Conservation (phyloP, 208 protist species). For the Trypanosoma scelopori region DNA sequence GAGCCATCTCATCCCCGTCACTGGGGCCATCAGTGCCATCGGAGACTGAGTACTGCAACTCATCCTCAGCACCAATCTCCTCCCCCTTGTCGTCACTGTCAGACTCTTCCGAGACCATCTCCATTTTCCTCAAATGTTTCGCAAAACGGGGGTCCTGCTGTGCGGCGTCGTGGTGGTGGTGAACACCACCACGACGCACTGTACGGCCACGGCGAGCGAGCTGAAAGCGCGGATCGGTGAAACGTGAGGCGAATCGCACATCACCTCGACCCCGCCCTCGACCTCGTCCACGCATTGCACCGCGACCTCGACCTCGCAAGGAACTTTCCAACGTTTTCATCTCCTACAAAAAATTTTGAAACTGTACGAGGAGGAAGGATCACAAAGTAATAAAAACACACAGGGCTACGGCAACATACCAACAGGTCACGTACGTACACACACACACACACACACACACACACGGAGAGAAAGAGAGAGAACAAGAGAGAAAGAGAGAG, state of each 20-base stretch:
- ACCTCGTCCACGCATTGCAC: conserved; percentile 25
- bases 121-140: conserved; percentile 39
- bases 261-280: conserved; percentile 49
- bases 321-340: conserved; percentile 81
- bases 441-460: conserved; percentile 3
- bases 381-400: conserved; percentile 13
- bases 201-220: conserved; percentile 33
- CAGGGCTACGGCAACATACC: too few relatives aligned
- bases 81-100: conserved; percentile 36
- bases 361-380: background rate
- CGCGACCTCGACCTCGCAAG: conserved; percentile 37
- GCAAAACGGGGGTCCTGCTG: conserved; percentile 71
- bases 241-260: conserved; percentile 74
- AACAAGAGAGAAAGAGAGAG: conserved; percentile 12
- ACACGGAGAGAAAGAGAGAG: conserved; percentile 19
- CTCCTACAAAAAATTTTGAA: background rate
- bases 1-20: conserved; percentile 7
- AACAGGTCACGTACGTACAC: background rate
- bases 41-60: conserved; percentile 4
- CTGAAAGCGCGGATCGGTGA: conserved; percentile 88
- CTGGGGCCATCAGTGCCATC: conserved; percentile 1
- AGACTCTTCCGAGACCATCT: background rate
- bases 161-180: conserved; percentile 32
- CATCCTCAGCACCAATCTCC: conserved; percentile 17
- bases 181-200: background rate